Conservation (phyloP, 108 stramenopile genomes). For the Mediolabrus comicus region DNA sequence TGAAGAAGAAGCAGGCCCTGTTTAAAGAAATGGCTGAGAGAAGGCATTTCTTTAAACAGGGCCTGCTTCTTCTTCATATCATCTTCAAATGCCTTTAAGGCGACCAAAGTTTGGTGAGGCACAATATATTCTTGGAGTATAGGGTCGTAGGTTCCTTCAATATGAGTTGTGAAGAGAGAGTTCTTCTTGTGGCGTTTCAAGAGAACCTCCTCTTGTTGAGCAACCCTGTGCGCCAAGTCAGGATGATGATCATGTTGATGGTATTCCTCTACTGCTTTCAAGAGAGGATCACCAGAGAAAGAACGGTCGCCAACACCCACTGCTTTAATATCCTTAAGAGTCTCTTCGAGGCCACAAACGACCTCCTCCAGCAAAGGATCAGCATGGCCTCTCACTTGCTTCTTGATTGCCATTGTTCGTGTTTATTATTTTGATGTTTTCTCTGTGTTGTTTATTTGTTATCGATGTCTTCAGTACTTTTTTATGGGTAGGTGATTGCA, state of each 20-base stretch:
- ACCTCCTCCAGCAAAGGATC: constrained; percentile 25
- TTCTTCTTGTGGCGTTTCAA: constrained; percentile 15
- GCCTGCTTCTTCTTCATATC: constrained; percentile 12
- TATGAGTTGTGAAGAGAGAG: constrained; percentile 2
- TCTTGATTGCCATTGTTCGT: constrained; percentile 6
- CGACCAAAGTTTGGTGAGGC: neutral
- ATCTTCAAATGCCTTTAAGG: constrained; percentile 9
- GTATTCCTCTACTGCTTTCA: constrained; percentile 11
- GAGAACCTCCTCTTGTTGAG: constrained; percentile 4
- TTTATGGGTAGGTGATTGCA: too few relatives aligned
- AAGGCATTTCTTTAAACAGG: constrained; percentile 26
- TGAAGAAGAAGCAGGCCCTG: neutral
- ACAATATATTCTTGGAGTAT: constrained; percentile 19
- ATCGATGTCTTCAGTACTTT: too few relatives aligned
- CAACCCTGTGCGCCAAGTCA: neutral
- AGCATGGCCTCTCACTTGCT: constrained; percentile 10
- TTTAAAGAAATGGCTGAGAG: neutral
- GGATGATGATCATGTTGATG: constrained; percentile 16
- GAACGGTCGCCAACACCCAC: constrained; percentile 5
- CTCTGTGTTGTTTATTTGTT: neutral
- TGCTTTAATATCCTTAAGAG: neutral
- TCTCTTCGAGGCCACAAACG: neutral
- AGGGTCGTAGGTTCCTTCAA: constrained; percentile 15
- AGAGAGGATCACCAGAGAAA: constrained; percentile 24
- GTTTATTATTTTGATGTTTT: neutral